Evolutionary conservation across 1,284 basidiomycete species (phyloP), one percentile per base, ranked within the genome.

Genomic region (Ceratobasidium sp.): DNA sequence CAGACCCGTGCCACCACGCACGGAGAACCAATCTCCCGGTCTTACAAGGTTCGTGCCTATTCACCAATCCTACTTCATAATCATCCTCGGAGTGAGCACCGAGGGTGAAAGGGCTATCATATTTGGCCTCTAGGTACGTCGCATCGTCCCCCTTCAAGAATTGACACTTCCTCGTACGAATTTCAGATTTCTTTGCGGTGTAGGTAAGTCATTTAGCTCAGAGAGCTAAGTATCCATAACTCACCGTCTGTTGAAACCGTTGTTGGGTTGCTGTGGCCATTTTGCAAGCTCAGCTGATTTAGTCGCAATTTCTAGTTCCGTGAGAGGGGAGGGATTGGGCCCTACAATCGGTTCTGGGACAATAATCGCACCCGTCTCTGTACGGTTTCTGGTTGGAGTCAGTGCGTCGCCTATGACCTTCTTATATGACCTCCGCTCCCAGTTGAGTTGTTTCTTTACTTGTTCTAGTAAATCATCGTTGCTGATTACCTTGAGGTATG

Each of bases 181-280:
- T 33, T n/a, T 59, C 57, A 33, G 13, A 13, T 59, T 59, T 59
- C 57, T 10, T 13, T 12, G 33, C 33, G 23, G n/a, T 26, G 2
- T 5, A 23, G 26, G 23, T 59, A 28, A 13, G 54, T 26, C 23
- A 28, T 13, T 59, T 10, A 26, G 23, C 33, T 5, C 7, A 56
- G 20, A 33, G 12, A n/a, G 23, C 28, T 1, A 23, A 26, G 6
- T 56, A 20, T 7, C 6, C 17, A 59, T 46, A 46, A 13, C 57
- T 59, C 23, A 59, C 57, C 13, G 57, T 59, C 23, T 26, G 13
- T 13, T 59, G 57, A 28, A 3, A 26, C 23, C 23, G 13, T 33
- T 59, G 57, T 13, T 26, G 23, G 13, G 23, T 59, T 59, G 57
- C 57, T 13, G 57, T 59, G n/a, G 57, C 13, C 57, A 59, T 59